Percentiles rank a stretch among this genome's conserved stretches.
phyloP scores from a whole-genome alignment of 1,139 yeast genomes.

The Tardiomyces depauwii region DNA sequence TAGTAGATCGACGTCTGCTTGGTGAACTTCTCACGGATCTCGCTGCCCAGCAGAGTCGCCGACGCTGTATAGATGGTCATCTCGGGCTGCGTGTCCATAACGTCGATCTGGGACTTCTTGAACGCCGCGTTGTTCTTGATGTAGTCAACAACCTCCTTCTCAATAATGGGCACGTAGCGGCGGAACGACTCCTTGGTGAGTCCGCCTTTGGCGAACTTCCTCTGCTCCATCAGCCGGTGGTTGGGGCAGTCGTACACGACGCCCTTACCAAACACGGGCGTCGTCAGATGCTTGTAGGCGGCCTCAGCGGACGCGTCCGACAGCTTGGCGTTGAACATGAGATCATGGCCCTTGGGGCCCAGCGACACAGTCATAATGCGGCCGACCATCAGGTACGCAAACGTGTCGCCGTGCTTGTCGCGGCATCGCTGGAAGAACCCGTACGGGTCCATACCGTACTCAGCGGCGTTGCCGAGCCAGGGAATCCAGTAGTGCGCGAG shows the following conservation, averaged over 20 bases:
- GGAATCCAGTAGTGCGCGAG: constrained; percentile 89
- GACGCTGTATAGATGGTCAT: constrained; percentile 95
- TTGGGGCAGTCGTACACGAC: constrained; percentile 96
- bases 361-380: constrained; percentile 89
- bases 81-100: constrained; percentile 85
- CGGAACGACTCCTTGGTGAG: constrained; percentile 78
- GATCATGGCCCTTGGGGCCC: constrained; percentile 97
- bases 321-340: constrained; percentile 81
- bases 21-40: constrained; percentile 75
- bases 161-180: constrained; percentile 77
- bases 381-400: constrained; percentile 81
- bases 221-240: constrained; percentile 90
- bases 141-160: constrained; percentile 62
- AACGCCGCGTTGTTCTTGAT: constrained; percentile 33
- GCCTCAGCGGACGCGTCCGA: constrained; percentile 93
- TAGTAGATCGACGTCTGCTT: constrained; percentile 76
- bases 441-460: constrained; percentile 88
- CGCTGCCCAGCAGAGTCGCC: constrained; percentile 81
- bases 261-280: constrained; percentile 96
- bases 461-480: constrained; percentile 86
- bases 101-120: constrained; percentile 40
- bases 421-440: constrained; percentile 75
- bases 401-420: constrained; percentile 79
- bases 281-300: constrained; percentile 88
- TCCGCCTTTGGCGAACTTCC: constrained; percentile 89